Conservation (phyloP, 2,329 filamentous ascomycete species). For the Blastomyces percursus region DNA sequence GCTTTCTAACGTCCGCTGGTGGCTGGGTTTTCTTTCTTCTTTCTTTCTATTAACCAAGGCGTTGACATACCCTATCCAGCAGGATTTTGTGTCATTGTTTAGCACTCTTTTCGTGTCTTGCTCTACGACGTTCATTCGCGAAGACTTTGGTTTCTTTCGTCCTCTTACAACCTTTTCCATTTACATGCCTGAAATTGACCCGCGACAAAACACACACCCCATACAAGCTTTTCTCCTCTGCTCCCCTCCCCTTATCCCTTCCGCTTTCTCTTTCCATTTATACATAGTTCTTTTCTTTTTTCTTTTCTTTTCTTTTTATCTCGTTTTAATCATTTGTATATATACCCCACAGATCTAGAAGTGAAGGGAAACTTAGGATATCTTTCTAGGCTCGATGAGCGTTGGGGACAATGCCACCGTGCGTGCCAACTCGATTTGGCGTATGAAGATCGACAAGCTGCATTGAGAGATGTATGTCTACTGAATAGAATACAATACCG, state of each 20-base stretch:
- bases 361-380: background rate
- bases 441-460: background rate
- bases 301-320: too few relatives aligned
- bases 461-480: background rate
- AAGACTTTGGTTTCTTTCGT: background rate
- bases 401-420: background rate
- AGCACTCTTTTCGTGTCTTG: background rate
- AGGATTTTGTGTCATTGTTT: background rate
- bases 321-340: background rate
- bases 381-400: background rate
- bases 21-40: background rate
- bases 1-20: background rate
- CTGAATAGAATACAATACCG: background rate
- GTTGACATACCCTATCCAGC: background rate
- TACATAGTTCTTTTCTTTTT: background rate
- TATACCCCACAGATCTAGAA: background rate
- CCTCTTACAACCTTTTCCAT: background rate
- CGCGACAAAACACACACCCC: background rate
- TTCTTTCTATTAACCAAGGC: background rate
- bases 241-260: background rate
- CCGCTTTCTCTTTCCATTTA: background rate
- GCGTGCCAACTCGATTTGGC: background rate
- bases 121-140: background rate
- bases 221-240: background rate
- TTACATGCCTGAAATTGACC: background rate